Base-by-base conservation (phyloP, 2,329 filamentous ascomycete species). In the Apiospora malaysiana region DNA sequence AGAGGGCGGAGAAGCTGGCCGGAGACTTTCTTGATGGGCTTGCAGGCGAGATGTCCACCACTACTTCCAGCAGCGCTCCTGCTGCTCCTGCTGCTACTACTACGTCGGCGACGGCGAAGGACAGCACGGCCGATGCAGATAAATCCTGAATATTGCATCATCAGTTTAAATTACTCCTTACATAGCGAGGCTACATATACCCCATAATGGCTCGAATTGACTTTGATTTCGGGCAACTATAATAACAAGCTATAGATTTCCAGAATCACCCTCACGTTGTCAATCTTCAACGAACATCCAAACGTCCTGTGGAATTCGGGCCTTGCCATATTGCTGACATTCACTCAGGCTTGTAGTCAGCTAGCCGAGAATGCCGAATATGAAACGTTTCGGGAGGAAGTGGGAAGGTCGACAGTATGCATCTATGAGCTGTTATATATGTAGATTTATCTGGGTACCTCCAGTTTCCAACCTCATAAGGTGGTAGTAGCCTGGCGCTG, bases 1-100 rank as follows among this genome's bases (percentile, higher is more conserved):
- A 85, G 75, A 84, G 79, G 68, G 81, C 81, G 0, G 78, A 79
- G 76, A 82, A 75, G 77, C 69, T 81, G 73, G 81, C 82, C 0
- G 79, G 81, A 46, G 78, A 59, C 56, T 83, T 83, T 68, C 69
- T 83, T 10, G 79, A 81, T 5, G 80, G 78, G 14, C 72, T 83
- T 47, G 79, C 77, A 4, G 76, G 75, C 7, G 78, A 81, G 74
- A 73, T 80, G 69, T 18, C 27, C 9, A 63, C 56, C n/a, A 40
- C 56, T 40, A 14, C 32, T 59, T 10, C 27, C n/a, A 9, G 32
- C 6, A 6, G 32, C 32, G 32, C 32, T 32, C 32, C 32, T 32
- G 32, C 32, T 32, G 32, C 32, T 32, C 32, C 32, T 32, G 32
- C 32, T 32, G 32, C 32, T 32, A 6, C 23, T 51, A 10, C 47